Conservation (phyloP, 257 asterid genomes). For the Ajuga chamaepitys region DNA sequence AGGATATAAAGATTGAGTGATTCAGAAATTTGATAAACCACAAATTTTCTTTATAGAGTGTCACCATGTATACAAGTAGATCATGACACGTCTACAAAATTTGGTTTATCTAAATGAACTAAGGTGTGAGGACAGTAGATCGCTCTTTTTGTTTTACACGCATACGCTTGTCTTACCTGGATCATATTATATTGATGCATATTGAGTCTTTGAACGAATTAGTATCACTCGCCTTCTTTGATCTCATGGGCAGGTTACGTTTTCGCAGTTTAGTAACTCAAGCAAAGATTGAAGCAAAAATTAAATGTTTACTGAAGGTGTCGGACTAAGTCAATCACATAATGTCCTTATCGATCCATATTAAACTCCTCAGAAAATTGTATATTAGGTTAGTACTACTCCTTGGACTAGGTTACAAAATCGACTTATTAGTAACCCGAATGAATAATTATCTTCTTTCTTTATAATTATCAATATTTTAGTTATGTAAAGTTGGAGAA, state of each 20-base stretch:
- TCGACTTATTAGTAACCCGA: neutral
- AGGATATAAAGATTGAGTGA: neutral
- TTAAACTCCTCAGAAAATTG: neutral
- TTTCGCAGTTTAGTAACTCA: neutral
- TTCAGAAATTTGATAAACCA: neutral
- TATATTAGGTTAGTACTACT: neutral
- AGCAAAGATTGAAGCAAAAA: neutral
- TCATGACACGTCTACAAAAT: neutral
- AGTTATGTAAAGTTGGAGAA: neutral
- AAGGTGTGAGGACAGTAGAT: neutral
- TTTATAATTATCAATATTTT: neutral
- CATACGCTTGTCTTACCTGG: neutral
- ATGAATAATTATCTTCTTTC: neutral
- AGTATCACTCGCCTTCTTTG: neutral
- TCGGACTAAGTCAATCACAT: neutral
- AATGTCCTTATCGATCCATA: neutral
- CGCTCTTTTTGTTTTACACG: no score
- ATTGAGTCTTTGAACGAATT: neutral
- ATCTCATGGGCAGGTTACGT: neutral
- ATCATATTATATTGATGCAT: neutral
- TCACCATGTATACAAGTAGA: neutral
- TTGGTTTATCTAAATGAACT: neutral
- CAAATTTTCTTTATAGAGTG: neutral
- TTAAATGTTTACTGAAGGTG: neutral
- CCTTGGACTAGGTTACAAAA: neutral